Conservation (phyloP, 345 rosid genomes). For the Salix koriyanagi region DNA sequence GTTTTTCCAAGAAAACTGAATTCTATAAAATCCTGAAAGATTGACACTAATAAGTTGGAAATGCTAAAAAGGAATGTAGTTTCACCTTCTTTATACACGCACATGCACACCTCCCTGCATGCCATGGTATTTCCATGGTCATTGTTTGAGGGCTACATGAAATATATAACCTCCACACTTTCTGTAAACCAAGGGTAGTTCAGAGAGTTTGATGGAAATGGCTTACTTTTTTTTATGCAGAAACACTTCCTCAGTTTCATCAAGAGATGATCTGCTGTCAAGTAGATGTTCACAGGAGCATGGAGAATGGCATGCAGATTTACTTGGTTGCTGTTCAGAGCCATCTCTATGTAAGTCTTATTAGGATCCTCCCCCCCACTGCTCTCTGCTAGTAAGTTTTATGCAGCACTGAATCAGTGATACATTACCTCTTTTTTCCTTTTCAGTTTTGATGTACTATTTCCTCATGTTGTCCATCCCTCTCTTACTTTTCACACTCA, state of each 20-base stretch:
- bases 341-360: conserved; percentile 75
- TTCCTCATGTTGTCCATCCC: background rate
- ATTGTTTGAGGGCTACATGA: background rate
- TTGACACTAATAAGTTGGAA: background rate
- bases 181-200: conserved; percentile 2
- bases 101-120: background rate
- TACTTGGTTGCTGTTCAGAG: conserved; percentile 93
- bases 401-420: background rate
- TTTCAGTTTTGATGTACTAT: background rate
- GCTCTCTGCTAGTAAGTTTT: background rate
- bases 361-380: background rate
- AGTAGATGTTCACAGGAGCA: conserved; percentile 44
- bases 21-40: background rate
- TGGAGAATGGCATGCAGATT: conserved; percentile 91
- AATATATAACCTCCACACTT: background rate
- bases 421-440: background rate
- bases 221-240: conserved; percentile 39
- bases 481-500: background rate
- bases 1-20: background rate
- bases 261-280: conserved; percentile 66
- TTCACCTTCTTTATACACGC: background rate
- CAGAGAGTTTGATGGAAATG: conserved; percentile 17
- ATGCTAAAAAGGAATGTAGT: background rate
- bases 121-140: background rate
- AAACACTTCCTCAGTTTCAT: conserved; percentile 65